These are phyloP conservation scores for Tetrahymena malaccensis DNA, from an alignment of 73 alveolate species.

Conservation along the genomic window DNA sequence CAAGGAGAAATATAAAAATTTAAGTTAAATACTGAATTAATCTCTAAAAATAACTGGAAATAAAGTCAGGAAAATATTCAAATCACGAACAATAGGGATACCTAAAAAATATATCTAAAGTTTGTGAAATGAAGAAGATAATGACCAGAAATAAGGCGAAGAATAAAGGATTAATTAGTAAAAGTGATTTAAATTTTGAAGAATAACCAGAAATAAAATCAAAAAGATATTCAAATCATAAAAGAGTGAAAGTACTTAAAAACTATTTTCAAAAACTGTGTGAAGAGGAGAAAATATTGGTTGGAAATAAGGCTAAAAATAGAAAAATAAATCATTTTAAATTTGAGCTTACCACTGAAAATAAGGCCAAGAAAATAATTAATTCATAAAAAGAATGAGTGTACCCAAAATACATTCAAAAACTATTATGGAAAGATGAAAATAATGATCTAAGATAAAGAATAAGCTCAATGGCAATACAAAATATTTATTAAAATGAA, in stretches of 20 bases:
- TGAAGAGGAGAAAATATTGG: neutral
- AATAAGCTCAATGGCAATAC: neutral
- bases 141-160: neutral
- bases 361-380: neutral
- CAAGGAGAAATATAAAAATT: neutral
- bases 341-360: neutral
- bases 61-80: neutral
- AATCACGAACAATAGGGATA: neutral
- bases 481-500: neutral
- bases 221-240: neutral
- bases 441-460: neutral
- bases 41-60: neutral
- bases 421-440: neutral
- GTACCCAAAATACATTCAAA: neutral
- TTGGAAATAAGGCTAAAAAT: neutral
- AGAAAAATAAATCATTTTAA: neutral
- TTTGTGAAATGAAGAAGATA: neutral
- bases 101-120: neutral
- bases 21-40: neutral
- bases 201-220: neutral
- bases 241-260: neutral
- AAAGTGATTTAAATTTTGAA: neutral
- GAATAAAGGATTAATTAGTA: neutral
- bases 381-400: neutral
- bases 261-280: neutral